Base-by-base conservation (phyloP, 2,329 filamentous ascomycete species). In the Aureobasidium sp. region DNA sequence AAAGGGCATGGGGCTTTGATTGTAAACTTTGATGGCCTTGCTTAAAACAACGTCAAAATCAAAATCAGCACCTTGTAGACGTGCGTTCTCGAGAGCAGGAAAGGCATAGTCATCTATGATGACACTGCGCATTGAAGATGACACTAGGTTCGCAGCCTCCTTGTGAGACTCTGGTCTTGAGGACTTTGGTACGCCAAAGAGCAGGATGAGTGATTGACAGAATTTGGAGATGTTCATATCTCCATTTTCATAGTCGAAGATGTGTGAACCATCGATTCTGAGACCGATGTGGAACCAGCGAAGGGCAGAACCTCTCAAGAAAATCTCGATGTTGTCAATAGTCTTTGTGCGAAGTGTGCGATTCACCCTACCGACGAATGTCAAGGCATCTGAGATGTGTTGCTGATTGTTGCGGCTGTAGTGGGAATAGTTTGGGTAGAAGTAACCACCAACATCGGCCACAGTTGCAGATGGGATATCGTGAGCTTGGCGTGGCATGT, bases 301-400 rank as follows among this genome's bases (percentile, higher is more conserved):
- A 20, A 61, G 48, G 6, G 59, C 59, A 6, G 59, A 52, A 5
- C 59, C 59, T n/a, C 27, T 27, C 10, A 61, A 24, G 29, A 53
- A 61, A 9, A 41, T 17, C 39, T 61, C 59, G 3, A 53, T 20
- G 29, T 61, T 53, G 17, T 12, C 3, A 29, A 61, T 53, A 13
- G 36, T 26, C 32, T 53, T 61, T 36, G 48, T 61, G 9, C 29
- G 39, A 47, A n/a, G 47, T 20, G 29, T 15, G 15, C 59, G 59
- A 12, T 46, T 61, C 5, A 61, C 44, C 46, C 39, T 61, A 26
- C 26, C 59, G 27, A 53, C 29, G 20, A 61, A 61, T 6, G 17
- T 53, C 1, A 13, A 46, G 47, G 39, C 48, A 37, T 61, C 29
- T 10, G 39, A 17, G 7, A 51, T 61, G 29, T 34, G 46, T 15